Evolutionary conservation across 208 protist genomes (phyloP), one percentile per base, ranked within the genome.

Genomic region (Trypanosomatidae sp.): DNA sequence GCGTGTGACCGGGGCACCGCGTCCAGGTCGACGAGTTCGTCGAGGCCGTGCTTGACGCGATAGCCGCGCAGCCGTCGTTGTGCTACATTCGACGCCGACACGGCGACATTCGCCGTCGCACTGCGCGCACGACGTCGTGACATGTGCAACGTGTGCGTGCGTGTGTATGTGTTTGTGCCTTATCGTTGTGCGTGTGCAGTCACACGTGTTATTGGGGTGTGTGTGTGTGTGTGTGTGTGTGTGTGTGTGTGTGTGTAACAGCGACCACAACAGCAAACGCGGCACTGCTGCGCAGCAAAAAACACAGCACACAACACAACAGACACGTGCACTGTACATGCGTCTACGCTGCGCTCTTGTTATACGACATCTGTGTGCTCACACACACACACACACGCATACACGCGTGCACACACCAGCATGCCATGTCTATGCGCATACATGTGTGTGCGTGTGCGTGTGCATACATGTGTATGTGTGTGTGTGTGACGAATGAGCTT

Each of bases 11-110:
- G 4, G 0, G 48, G 32, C 7, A 43, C 55, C 1, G 65, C 72
- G 49, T 87, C 81, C 19, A 90, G 60, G 44, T 90, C 73, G 22
- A 50, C 56, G 10, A 90, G 55, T 20, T 82, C 73, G 6, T 64
- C 59, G 0, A 90, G 59, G 2, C 81, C 81, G 18, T 43, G 44
- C 37, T 84, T 84, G 33, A 90, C 86, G 66, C 71, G 70, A 25
- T 61, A 64, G 7, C 76, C 81, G 8, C 53, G 47, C n/a, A 71
- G 58, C 7, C 81, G 76, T 18, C 57, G 48, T 47, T 61, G 15
- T 45, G 41, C 5, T 33, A 30, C 19, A 2, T 33, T 39, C 19
- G n/a, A n/a, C n/a, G n/a, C n/a, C n/a, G n/a, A 4, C 40, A 44
- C 4, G 13, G 7, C 8, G 7, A 35, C n/a, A n/a, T 35, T 35